Evolutionary conservation across 2,329 filamentous ascomycete genomes (phyloP).

Genomic region (Aplosporella prunicola): DNA sequence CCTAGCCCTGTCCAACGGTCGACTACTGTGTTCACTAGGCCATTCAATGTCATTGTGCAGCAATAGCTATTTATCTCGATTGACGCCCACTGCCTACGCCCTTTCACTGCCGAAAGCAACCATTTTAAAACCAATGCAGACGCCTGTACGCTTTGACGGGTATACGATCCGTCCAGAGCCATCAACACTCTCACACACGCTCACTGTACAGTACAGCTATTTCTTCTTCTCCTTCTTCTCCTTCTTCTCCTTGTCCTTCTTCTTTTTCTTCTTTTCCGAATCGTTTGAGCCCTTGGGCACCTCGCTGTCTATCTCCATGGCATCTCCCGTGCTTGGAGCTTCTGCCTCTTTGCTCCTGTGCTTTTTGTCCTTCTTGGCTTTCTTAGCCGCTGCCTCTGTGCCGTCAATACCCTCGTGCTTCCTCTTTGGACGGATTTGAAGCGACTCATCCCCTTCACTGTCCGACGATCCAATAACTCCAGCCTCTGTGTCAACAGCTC

Average conservation of each 20-base stretch:
- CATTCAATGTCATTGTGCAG: too few relatives aligned
- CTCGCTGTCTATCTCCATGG: slow-evolving; percentile 12
- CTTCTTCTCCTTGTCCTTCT: slow-evolving; percentile 23
- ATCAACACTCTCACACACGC: too few relatives aligned
- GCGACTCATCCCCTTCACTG: slow-evolving; percentile 32
- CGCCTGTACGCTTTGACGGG: too few relatives aligned
- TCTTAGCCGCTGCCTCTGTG: slow-evolving; percentile 25
- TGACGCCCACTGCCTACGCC: too few relatives aligned
- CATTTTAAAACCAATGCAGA: too few relatives aligned
- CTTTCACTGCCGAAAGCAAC: too few relatives aligned
- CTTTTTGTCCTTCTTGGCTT: slow-evolving; percentile 12
- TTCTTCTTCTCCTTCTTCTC: slow-evolving; percentile 24
- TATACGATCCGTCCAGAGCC: too few relatives aligned
- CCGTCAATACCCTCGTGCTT: slow-evolving; percentile 26
- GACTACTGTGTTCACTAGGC: too few relatives aligned
- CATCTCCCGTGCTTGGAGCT: slow-evolving; percentile 8
- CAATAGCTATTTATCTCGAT: too few relatives aligned
- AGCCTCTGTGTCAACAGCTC: slow-evolving; percentile 39
- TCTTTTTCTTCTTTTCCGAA: slow-evolving; percentile 24
- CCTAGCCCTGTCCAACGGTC: too few relatives aligned
- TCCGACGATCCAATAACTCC: slow-evolving; percentile 35
- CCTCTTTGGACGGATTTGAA: slow-evolving; percentile 23
- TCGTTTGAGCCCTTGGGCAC: slow-evolving; percentile 9
- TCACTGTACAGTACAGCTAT: too few relatives aligned
- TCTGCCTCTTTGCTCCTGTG: slow-evolving; percentile 7